Conservation (phyloP, 2,329 filamentous ascomycete species). For the Microcyclospora pomicola region DNA sequence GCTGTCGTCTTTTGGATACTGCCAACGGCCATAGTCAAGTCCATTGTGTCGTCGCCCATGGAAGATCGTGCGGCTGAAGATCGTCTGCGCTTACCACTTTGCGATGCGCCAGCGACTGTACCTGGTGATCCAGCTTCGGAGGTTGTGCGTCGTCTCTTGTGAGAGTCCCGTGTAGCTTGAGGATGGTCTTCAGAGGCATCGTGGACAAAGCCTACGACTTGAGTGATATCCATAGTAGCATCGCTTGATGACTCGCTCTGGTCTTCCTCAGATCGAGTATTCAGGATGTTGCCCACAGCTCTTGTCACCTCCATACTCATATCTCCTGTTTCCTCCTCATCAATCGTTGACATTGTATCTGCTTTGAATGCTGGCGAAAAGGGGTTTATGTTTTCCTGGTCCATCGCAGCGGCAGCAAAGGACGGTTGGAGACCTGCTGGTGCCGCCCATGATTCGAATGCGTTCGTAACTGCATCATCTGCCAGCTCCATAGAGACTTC, state of each 20-base stretch:
- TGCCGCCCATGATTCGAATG: slow-evolving; percentile 54
- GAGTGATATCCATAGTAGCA: slow-evolving; percentile 88
- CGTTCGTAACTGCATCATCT: slow-evolving; percentile 58
- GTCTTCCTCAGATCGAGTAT: slow-evolving; percentile 19
- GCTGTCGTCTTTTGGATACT: slow-evolving; percentile 17
- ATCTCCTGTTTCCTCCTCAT: slow-evolving; percentile 40
- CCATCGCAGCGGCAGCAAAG: slow-evolving; percentile 15
- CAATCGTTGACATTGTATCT: slow-evolving; percentile 14
- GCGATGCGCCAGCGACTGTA: slow-evolving; percentile 3
- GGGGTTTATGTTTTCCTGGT: slow-evolving; percentile 38
- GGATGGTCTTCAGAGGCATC: not conserved
- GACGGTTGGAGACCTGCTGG: slow-evolving; percentile 1
- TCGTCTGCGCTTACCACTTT: slow-evolving; percentile 23
- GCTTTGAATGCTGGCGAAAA: slow-evolving; percentile 33
- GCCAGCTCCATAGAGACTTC: slow-evolving; percentile 40
- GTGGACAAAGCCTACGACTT: slow-evolving; percentile 31
- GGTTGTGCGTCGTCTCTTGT: slow-evolving; percentile 31
- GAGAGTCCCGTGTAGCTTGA: slow-evolving; percentile 28
- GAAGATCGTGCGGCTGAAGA: slow-evolving; percentile 23
- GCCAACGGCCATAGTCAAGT: slow-evolving; percentile 26
- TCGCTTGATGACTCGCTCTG: slow-evolving; percentile 32
- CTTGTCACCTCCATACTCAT: slow-evolving; percentile 92
- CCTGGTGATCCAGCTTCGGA: slow-evolving; percentile 22
- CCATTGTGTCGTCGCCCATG: slow-evolving; percentile 29
- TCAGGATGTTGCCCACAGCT: slow-evolving; percentile 65